Evolutionary conservation across 805 yeast species (phyloP).

Genomic region (Candida xyloterini): DNA sequence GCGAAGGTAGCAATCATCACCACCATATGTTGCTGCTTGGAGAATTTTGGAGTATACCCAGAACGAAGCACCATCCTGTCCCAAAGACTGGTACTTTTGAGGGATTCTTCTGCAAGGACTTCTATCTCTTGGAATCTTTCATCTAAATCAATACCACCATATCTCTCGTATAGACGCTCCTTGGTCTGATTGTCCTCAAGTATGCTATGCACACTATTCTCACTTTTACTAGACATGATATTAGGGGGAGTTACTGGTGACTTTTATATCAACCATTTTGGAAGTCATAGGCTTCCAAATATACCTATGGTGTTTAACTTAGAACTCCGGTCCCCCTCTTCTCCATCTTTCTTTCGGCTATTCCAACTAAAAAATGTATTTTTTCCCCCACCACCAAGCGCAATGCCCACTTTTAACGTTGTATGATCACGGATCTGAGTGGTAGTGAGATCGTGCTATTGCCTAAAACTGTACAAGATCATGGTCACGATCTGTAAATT

Average conservation of each 20-base stretch:
- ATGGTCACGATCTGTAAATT: too few relatives aligned
- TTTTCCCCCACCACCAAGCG: too few relatives aligned
- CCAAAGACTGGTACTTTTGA: conserved; percentile 34
- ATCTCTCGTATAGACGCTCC: not conserved
- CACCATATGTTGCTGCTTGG: conserved; percentile 45
- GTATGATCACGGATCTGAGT: too few relatives aligned
- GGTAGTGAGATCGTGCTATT: too few relatives aligned
- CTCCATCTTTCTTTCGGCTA: too few relatives aligned
- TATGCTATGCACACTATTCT: not conserved
- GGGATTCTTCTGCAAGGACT: conserved; percentile 29
- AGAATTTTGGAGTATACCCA: conserved; percentile 36
- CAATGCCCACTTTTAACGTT: too few relatives aligned
- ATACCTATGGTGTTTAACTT: too few relatives aligned
- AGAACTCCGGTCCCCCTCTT: too few relatives aligned
- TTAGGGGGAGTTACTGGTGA: not conserved
- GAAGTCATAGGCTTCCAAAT: not conserved
- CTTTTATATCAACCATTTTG: not conserved
- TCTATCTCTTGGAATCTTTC: conserved; percentile 36
- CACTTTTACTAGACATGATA: not conserved
- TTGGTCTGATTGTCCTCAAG: not conserved
- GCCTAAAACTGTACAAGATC: too few relatives aligned
- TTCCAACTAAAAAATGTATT: too few relatives aligned
- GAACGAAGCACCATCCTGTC: conserved; percentile 39
- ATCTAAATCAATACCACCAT: conserved; percentile 29
- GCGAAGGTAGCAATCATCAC: conserved; percentile 53